Evolutionary conservation across 345 rosid genomes (phyloP).

Genomic region (Corchorus olitorius): DNA sequence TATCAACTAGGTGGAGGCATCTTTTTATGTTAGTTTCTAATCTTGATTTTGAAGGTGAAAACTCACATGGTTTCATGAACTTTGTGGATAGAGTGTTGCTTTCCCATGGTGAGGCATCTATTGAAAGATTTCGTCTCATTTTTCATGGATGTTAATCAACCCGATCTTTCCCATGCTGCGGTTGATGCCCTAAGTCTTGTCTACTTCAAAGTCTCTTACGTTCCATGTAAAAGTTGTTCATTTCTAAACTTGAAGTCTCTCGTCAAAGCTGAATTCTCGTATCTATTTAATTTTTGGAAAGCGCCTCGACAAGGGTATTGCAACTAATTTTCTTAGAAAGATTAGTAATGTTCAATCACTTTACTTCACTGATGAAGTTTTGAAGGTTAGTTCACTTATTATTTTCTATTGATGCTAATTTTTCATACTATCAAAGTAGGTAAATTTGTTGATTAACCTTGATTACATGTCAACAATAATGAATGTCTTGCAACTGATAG

Average conservation of each 20-base stretch:
- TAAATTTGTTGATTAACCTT: too few relatives aligned
- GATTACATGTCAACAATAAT: too few relatives aligned
- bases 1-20: conserved; percentile 18
- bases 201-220: background rate
- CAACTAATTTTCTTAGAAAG: too few relatives aligned
- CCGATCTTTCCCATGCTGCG: background rate
- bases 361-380: too few relatives aligned
- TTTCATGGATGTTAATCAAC: too few relatives aligned
- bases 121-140: conserved; percentile 3
- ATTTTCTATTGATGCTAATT: too few relatives aligned
- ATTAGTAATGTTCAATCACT: too few relatives aligned
- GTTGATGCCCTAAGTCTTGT: conserved; percentile 3
- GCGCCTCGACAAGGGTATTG: too few relatives aligned
- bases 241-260: background rate
- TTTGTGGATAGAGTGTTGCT: conserved; percentile 20
- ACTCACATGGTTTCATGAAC: background rate
- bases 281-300: background rate
- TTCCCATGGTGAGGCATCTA: background rate
- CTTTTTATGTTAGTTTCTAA: conserved; percentile 8
- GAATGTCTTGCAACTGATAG: too few relatives aligned
- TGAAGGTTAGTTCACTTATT: too few relatives aligned
- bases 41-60: background rate
- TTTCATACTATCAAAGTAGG: too few relatives aligned
- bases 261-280: background rate
- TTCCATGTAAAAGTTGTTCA: background rate